Evolutionary conservation across 257 asterid species (phyloP), one percentile per base, ranked within the genome.

Genomic region (Solanum rostratum): DNA sequence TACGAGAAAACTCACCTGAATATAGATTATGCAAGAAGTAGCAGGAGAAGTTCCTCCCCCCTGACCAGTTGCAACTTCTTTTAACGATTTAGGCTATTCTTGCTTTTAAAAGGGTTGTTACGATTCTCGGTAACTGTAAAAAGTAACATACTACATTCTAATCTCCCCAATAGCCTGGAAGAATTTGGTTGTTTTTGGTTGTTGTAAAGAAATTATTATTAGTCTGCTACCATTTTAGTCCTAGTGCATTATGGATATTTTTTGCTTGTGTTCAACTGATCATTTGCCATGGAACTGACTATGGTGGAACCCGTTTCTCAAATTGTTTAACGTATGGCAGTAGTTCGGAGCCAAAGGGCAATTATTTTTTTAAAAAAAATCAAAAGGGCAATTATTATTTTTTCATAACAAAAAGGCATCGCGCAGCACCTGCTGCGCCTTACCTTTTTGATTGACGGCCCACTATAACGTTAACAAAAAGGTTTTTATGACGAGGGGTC

Each of bases 1-100:
- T 96, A 88, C 93, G 86, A 30, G 85, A 45, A 84, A 91, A 89
- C 90, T 92, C 97, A 13, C 96, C 97, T 1, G 95, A 94, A 84
- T 86, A 91, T 52, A 88, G 94, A 86, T 68, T 87, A 85, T 89
- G 76, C 88, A 91, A 91, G 92, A 89, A 89, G 86, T 93, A 91
- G 86, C 82, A 74, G 53, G 20, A 46, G 24, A 46, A 74, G 41
- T 0, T 16, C 15, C 66, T 53, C 39, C 55, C 22, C 54, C 73
- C 20, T 41, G 71, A 79, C 41, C 50, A 27, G 39, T 22, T 57
- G 46, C 62, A 69, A 30, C 70, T 53, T 69, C 43, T 69, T 53
- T 52, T 49, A 0, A 37, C 27, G 60, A 76, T 76, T 24, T 50
- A 76, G 82, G 24, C n/a, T 9, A 15, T 76, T 50, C 62, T 20